Evolutionary conservation across 176 grass and related monocot species (phyloP).

Genomic region (Dendrocalamus sinicus): DNA sequence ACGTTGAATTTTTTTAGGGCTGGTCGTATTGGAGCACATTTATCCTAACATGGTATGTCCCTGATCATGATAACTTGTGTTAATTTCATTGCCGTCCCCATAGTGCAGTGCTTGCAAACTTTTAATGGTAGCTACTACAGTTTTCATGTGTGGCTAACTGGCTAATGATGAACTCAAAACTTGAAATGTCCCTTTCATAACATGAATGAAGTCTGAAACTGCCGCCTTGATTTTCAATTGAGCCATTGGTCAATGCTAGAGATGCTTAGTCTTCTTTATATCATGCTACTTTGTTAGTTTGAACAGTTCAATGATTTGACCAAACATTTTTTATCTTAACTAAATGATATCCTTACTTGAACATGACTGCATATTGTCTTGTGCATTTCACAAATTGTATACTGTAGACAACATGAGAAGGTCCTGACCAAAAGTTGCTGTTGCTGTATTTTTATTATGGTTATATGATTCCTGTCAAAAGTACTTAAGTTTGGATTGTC

Average conservation of each 20-base stretch:
- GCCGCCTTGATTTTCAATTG: not conserved
- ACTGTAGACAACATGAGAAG: not conserved
- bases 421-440: not conserved
- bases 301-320: slow-evolving; percentile 4
- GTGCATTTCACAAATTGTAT: slow-evolving; percentile 9
- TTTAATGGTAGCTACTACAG: not conserved
- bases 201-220: slow-evolving; percentile 9
- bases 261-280: not conserved
- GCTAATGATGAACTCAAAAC: slow-evolving; percentile 28
- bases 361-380: slow-evolving; percentile 6
- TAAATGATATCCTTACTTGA: slow-evolving; percentile 15
- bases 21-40: slow-evolving; percentile 98
- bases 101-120: not conserved
- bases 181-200: slow-evolving; percentile 23
- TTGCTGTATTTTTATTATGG: not conserved
- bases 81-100: not conserved
- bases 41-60: slow-evolving; percentile 76
- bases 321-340: slow-evolving; percentile 5
- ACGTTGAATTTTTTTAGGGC: slow-evolving; percentile 91
- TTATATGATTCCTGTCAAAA: slow-evolving; percentile 18
- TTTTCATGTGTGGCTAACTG: not conserved
- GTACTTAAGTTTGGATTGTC: not conserved
- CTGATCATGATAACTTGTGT: not conserved
- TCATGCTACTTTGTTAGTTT: not conserved
- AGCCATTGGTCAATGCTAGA: not conserved